Evolutionary conservation across 2,329 filamentous ascomycete species (phyloP), one percentile per base, ranked within the genome.

Genomic region (Coniochaeta ligniaria): DNA sequence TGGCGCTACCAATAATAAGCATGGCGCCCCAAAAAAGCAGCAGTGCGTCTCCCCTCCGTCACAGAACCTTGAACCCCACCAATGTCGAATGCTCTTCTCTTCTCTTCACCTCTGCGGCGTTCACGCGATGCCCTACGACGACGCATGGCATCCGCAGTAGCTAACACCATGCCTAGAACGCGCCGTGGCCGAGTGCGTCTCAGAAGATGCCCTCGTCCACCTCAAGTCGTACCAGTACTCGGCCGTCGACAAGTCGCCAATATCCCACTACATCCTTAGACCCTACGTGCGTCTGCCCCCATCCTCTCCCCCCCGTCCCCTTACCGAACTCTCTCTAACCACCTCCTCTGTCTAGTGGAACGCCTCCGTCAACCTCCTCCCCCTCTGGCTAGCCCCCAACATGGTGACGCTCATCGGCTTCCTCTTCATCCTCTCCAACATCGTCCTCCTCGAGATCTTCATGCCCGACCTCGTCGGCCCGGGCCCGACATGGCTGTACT

Each of bases 211-310:
- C 60, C 84, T 99, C 67, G 82, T 90, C 63, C 93, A 97, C 74
- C 87, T 99, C 69, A 95, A 92, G 76, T 88, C 89, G 62, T 99
- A 99, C 86, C 96, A 97, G 73, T 99, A 99, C 77, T 96, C 92
- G 68, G 91, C 90, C 70, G 92, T 99, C 75, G 95, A 99, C 81
- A 94, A 96, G 77, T 97, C 93, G 58, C 89, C 90, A 64, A 86
- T 97, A 62, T 98, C 95, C 61, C 85, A 93, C 74, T 96, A 98
- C 76, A 91, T 99, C 72, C 83, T 99, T 58, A 90, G 89, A 67
- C 94, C 96, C 72, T 99, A 96, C 80, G 95, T 98, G 89, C 74
- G 89, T 47, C 36, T 62, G 43, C 52, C 54, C 60, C 38, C 33
- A 47, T 60, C 54, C 63, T 45, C 11, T 31, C 55, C 59, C 59